Percentiles rank a stretch among this genome's conserved stretches.
These are phyloP conservation scores for Ustilago esculenta DNA, from an alignment of 1,284 basidiomycete genomes.

Conservation along the genomic window DNA sequence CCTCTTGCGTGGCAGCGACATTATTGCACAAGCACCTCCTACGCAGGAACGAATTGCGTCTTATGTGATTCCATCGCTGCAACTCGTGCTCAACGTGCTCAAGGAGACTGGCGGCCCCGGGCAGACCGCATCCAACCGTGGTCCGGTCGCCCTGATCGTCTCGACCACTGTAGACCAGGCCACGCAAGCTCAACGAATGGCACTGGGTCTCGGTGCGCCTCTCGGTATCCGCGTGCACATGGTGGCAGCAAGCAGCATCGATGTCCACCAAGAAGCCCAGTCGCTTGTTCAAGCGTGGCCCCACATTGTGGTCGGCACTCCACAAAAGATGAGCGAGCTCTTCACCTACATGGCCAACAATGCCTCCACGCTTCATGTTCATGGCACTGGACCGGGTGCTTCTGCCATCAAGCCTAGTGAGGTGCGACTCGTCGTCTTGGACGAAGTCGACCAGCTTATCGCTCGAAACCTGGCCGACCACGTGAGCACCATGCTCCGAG, in stretches of 20 bases:
- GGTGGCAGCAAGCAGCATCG: conserved; percentile 47
- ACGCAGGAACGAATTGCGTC: conserved; percentile 98
- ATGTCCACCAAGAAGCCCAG: conserved; percentile 51
- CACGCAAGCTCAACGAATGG: conserved; percentile 96
- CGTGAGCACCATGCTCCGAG: conserved; percentile 88
- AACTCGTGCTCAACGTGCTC: conserved; percentile 53
- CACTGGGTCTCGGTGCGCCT: conserved; percentile 88
- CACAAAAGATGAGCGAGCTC: conserved; percentile 91
- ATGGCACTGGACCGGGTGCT: conserved; percentile 17
- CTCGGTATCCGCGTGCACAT: conserved; percentile 60
- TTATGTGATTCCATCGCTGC: conserved; percentile 71
- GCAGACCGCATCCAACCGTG: conserved; percentile 64
- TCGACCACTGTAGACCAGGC: conserved; percentile 98
- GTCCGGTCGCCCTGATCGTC: conserved; percentile 75
- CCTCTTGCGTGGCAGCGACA: conserved; percentile 89
- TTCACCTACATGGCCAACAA: conserved; percentile 79
- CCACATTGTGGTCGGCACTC: conserved; percentile 94
- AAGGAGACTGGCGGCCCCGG: conserved; percentile 42
- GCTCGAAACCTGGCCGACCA: conserved; percentile 95
- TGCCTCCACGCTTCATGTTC: conserved; percentile 18
- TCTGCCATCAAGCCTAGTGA: conserved; percentile 73
- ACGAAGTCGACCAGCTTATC: conserved; percentile 97
- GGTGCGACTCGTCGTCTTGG: conserved; percentile 89
- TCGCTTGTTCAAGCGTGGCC: conserved; percentile 69
- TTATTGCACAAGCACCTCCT: conserved; percentile 97